phyloP scores from a whole-genome alignment of 192 early-diverging fungal genomes.

The Umbelopsis ramanniana region DNA sequence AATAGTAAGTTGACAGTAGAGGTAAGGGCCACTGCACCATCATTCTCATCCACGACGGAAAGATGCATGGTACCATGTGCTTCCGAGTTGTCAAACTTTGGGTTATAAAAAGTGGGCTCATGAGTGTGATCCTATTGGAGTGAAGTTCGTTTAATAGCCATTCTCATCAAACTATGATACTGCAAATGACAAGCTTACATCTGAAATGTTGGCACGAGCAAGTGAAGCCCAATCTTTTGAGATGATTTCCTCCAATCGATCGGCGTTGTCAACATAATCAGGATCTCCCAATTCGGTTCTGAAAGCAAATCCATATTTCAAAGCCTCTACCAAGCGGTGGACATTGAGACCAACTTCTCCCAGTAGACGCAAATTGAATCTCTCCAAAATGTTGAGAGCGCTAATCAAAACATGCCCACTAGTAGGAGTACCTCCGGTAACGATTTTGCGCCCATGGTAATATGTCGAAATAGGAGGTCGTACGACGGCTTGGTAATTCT shows the following conservation, averaged over 20 bases:
- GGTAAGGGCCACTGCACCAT: constrained; percentile 83
- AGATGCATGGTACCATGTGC: constrained; percentile 94
- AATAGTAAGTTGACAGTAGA: constrained; percentile 91
- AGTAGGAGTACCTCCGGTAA: constrained; percentile 75
- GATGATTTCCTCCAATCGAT: constrained; percentile 63
- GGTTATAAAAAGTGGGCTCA: constrained; percentile 76
- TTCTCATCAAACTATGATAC: neutral
- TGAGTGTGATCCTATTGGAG: constrained; percentile 56
- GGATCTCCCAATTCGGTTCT: constrained; percentile 86
- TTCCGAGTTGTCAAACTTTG: constrained; percentile 73
- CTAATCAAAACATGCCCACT: constrained; percentile 84
- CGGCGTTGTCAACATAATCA: constrained; percentile 64
- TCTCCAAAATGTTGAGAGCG: constrained; percentile 87
- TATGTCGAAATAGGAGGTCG: constrained; percentile 63
- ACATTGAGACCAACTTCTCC: constrained; percentile 66
- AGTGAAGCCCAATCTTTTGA: constrained; percentile 69
- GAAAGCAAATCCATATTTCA: constrained; percentile 87
- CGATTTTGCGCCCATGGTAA: constrained; percentile 81
- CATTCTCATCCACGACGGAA: constrained; percentile 74
- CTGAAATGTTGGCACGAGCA: constrained; percentile 76
- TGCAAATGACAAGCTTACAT: constrained; percentile 37
- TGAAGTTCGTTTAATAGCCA: neutral
- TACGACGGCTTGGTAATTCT: constrained; percentile 63
- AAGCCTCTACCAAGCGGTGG: constrained; percentile 86
- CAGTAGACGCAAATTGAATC: constrained; percentile 66